A percentile compares a stretch with the other conserved stretches of the same genome.
These are phyloP conservation scores for Patellaria atrata DNA, from an alignment of 495 filamentous ascomycete species.

Conservation along the genomic window DNA sequence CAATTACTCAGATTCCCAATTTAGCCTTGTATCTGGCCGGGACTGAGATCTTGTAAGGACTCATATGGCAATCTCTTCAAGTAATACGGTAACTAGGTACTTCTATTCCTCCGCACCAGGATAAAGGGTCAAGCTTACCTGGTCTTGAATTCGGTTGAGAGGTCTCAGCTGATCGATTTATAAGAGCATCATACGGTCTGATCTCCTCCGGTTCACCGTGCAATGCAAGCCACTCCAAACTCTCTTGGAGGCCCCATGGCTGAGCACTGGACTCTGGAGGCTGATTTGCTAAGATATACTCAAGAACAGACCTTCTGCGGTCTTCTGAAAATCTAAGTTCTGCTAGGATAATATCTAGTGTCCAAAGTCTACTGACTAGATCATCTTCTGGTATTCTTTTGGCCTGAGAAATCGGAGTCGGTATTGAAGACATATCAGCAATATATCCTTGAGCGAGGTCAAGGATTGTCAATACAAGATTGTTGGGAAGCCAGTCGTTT, in stretches of 20 bases:
- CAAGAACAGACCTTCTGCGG: conserved; percentile 48
- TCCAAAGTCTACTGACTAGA: conserved; percentile 64
- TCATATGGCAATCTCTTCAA: no score
- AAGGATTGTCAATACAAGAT: conserved; percentile 62
- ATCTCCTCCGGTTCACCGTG: conserved; percentile 53
- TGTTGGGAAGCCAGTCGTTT: conserved; percentile 62
- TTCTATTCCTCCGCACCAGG: no score
- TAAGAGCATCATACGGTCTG: conserved; percentile 47
- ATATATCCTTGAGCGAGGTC: conserved; percentile 34
- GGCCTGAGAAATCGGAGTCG: no score
- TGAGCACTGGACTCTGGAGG: conserved; percentile 32
- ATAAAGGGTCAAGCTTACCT: conserved; percentile 11
- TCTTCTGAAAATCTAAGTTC: conserved; percentile 51
- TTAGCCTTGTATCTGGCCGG: no score
- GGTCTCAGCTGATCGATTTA: conserved; percentile 23
- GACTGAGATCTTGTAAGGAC: no score
- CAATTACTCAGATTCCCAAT: no score
- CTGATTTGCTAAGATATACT: conserved; percentile 41
- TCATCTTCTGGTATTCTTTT: no score
- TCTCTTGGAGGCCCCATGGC: conserved; percentile 74
- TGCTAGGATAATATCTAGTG: conserved; percentile 51
- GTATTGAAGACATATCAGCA: conserved; percentile 29
- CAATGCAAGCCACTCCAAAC: conserved; percentile 73
- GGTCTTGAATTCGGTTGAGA: conserved; percentile 4
- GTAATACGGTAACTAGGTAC: no score